Evolutionary conservation across 73 alveolate species (phyloP).

Genomic region (Stentor roeselii): DNA sequence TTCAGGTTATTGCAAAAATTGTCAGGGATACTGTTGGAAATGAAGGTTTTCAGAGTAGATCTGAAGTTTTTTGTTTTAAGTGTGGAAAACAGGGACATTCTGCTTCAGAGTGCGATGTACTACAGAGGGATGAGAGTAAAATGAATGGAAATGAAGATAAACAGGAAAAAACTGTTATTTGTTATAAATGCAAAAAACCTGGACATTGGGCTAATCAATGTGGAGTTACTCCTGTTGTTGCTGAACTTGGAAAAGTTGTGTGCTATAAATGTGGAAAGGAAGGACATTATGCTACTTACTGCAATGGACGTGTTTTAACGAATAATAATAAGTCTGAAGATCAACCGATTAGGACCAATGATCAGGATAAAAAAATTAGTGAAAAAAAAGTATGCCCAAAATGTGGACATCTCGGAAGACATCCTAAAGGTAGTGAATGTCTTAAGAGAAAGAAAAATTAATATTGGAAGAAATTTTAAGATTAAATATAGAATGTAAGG

Average conservation of each 20-base stretch:
- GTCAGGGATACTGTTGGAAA: background rate
- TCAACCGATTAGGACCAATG: constrained; percentile 24
- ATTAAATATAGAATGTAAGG: too few relatives aligned
- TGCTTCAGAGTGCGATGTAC: background rate
- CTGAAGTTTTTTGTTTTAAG: background rate
- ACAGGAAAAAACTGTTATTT: background rate
- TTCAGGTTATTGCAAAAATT: background rate
- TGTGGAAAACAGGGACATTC: constrained; percentile 1
- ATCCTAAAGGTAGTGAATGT: constrained; percentile 49
- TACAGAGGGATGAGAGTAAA: background rate
- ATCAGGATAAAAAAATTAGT: constrained; percentile 7
- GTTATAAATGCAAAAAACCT: constrained; percentile 22
- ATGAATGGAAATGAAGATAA: background rate
- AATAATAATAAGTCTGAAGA: constrained; percentile 12
- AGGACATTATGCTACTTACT: constrained; percentile 27
- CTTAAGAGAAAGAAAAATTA: constrained; percentile 31
- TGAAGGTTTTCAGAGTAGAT: background rate
- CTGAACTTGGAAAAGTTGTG: background rate
- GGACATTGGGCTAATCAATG: constrained; percentile 24
- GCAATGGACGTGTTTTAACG: constrained; percentile 22
- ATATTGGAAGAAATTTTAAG: too few relatives aligned
- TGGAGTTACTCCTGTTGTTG: constrained; percentile 27
- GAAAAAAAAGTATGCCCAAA: constrained; percentile 37
- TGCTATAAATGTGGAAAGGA: constrained; percentile 28
- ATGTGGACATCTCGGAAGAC: constrained; percentile 58